These are phyloP conservation scores for Coniella vitis DNA, from an alignment of 2,329 filamentous ascomycete species.

Conservation along the genomic window DNA sequence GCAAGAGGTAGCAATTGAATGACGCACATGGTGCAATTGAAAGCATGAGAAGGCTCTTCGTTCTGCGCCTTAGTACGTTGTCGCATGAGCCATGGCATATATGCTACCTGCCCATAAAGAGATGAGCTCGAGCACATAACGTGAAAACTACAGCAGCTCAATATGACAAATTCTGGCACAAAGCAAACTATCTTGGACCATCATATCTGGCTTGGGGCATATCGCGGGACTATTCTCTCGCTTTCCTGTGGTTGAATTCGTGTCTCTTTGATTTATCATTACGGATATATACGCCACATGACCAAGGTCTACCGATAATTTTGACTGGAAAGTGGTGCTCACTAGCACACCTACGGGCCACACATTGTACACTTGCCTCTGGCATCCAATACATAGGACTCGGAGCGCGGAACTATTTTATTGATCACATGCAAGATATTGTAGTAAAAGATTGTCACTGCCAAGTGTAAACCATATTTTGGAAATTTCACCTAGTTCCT, in stretches of 20 bases:
- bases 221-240: too few species aligned
- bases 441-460: not conserved
- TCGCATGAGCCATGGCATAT: not conserved
- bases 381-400: too few species aligned
- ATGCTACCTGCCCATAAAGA: not conserved
- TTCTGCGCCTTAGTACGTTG: constrained; percentile 16
- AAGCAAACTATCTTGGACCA: not conserved
- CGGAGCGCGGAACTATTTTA: not conserved
- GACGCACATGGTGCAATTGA: constrained; percentile 24
- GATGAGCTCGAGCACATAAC: not conserved
- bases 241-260: too few species aligned
- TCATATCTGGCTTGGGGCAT: too few species aligned
- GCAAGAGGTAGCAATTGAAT: constrained; percentile 36
- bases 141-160: not conserved
- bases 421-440: too few species aligned
- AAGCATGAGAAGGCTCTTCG: not conserved
- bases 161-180: not conserved
- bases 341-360: too few species aligned
- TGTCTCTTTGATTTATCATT: too few species aligned
- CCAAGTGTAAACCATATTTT: not conserved
- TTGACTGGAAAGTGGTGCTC: too few species aligned
- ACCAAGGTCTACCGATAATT: too few species aligned
- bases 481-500: not conserved
- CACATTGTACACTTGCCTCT: too few species aligned
- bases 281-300: too few species aligned